Evolutionary conservation across 2,329 filamentous ascomycete genomes (phyloP).

Genomic region (Sporothrix dimorphospora): DNA sequence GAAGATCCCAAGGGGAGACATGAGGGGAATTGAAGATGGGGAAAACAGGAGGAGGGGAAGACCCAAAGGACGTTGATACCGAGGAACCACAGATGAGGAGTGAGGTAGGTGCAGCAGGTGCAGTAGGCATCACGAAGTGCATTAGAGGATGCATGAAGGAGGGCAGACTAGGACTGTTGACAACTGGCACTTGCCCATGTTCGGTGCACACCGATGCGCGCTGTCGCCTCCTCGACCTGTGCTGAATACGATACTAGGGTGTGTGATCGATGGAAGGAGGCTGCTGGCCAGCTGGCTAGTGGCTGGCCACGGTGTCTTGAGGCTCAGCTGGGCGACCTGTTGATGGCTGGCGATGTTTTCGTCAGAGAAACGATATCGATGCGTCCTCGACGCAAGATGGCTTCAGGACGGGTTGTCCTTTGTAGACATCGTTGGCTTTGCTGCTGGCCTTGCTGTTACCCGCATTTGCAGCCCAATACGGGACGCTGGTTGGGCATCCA

Average conservation of each 20-base stretch:
- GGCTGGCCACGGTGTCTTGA: constrained; percentile 13
- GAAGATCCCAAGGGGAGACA: not conserved
- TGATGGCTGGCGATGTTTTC: not conserved
- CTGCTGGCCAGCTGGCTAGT: constrained; percentile 33
- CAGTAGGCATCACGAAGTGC: not conserved
- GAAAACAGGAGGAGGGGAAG: not conserved
- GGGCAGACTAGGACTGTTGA: constrained; percentile 14
- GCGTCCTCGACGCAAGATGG: not conserved
- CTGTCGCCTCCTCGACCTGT: not conserved
- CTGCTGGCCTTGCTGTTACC: not conserved
- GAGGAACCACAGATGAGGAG: not conserved
- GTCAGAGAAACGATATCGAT: not conserved
- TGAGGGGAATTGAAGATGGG: not conserved
- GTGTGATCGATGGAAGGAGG: constrained; percentile 1
- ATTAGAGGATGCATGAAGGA: constrained; percentile 20
- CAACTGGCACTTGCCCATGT: constrained; percentile 27
- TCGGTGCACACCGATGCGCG: constrained; percentile 20
- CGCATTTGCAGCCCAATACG: constrained; percentile 16
- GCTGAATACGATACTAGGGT: not conserved
- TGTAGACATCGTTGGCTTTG: not conserved
- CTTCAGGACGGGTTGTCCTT: not conserved
- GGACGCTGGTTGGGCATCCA: constrained; percentile 54
- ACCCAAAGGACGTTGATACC: not conserved
- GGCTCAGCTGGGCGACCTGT: not conserved
- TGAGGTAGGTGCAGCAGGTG: not conserved